phyloP scores from a whole-genome alignment of 2,329 filamentous ascomycete genomes.

The Xylariales sp. region DNA sequence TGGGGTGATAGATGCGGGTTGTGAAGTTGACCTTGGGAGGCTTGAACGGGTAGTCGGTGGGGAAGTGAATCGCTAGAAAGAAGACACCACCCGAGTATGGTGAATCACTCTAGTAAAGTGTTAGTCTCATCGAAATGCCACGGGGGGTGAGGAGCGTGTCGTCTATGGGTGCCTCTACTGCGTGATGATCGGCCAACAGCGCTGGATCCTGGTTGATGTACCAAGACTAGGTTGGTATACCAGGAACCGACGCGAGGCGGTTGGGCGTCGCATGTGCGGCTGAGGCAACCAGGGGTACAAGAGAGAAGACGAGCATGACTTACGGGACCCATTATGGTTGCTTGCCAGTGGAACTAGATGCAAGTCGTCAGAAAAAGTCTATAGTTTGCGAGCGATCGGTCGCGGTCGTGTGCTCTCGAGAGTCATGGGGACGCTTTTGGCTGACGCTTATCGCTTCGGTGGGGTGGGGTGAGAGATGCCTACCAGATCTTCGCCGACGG shows the following conservation, averaged over 20 bases:
- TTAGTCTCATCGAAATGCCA: constrained; percentile 18
- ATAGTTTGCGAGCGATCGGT: neutral
- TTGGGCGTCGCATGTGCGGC: neutral
- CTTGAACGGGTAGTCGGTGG: constrained; percentile 99
- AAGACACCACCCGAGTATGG: constrained; percentile 98
- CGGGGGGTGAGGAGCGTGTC: too few species aligned
- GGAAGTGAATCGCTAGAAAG: constrained; percentile 98
- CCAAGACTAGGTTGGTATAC: neutral
- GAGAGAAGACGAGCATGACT: constrained; percentile 43
- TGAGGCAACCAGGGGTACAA: constrained; percentile 1
- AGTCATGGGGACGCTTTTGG: constrained; percentile 12
- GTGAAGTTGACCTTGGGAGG: constrained; percentile 99
- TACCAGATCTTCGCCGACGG: constrained; percentile 97
- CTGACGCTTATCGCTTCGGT: constrained; percentile 18
- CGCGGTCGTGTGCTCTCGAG: constrained; percentile 10
- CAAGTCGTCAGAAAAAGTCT: constrained; percentile 31
- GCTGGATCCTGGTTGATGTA: too few species aligned
- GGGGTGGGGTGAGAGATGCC: constrained; percentile 35
- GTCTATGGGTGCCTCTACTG: too few species aligned
- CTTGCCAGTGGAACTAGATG: constrained; percentile 97
- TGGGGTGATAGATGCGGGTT: constrained; percentile 98
- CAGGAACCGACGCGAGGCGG: neutral
- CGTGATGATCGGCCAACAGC: too few species aligned
- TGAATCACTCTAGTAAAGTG: constrained; percentile 69
- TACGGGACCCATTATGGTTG: constrained; percentile 99